These are phyloP conservation scores for Mucor circinelloides DNA, from an alignment of 371 early-diverging fungal genomes.

Conservation along the genomic window DNA sequence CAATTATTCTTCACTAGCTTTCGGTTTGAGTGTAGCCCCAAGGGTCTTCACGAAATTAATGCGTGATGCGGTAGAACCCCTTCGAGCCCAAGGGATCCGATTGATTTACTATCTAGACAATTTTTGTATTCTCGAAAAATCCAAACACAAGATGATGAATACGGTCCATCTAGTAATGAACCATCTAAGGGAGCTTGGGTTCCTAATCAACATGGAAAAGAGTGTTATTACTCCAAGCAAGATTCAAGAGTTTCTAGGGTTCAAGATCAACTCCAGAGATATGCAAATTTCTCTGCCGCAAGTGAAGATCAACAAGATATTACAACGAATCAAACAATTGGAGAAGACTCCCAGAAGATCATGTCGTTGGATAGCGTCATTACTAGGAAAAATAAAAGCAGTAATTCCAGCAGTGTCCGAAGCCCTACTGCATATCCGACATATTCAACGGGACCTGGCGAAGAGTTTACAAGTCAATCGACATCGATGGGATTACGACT, in stretches of 20 bases:
- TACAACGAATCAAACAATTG: neutral
- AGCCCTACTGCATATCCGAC: neutral
- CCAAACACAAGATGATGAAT: neutral
- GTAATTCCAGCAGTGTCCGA: conserved; percentile 14
- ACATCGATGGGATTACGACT: conserved; percentile 4
- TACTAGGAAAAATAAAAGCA: conserved; percentile 13
- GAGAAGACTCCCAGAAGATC: neutral
- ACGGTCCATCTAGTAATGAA: neutral
- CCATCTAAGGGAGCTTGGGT: conserved; percentile 10
- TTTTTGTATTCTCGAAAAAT: conserved; percentile 3
- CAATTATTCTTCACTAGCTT: too few species aligned
- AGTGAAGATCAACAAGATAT: neutral
- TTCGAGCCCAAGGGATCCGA: conserved; percentile 9
- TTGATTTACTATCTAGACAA: conserved; percentile 20
- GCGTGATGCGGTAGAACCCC: conserved; percentile 9
- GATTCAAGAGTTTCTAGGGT: conserved; percentile 12
- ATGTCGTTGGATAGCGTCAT: conserved; percentile 7
- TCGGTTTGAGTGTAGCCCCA: too few species aligned
- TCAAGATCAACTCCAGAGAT: conserved; percentile 13
- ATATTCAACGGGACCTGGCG: conserved; percentile 3
- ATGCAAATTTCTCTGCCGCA: conserved; percentile 8
- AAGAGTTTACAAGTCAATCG: neutral
- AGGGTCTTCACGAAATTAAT: too few species aligned
- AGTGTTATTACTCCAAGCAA: conserved; percentile 6
- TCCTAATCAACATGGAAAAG: conserved; percentile 17